These are phyloP conservation scores for Litsea cubeba DNA, from an alignment of 164 flowering plant genomes.

Conservation along the genomic window DNA sequence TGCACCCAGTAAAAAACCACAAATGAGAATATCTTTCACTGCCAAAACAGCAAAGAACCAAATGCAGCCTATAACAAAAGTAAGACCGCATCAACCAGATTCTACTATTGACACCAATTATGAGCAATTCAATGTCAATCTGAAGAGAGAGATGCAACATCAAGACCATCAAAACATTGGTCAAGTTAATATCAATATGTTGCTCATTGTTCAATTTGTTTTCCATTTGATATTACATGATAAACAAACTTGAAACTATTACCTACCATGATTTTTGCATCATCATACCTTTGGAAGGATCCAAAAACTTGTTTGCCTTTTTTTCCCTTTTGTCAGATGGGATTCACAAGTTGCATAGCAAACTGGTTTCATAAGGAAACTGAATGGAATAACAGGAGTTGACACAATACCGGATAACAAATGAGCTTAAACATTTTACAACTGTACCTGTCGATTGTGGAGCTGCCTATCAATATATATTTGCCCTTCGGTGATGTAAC, in stretches of 20 bases:
- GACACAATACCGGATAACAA: not conserved
- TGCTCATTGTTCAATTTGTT: not conserved
- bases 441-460: constrained; percentile 73
- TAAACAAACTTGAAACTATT: not conserved
- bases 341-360: not conserved
- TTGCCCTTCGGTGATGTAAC: constrained; percentile 98
- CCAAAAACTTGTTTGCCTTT: not conserved
- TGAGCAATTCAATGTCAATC: too few species aligned
- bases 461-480: constrained; percentile 94
- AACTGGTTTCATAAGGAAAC: not conserved
- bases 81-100: not conserved
- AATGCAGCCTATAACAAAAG: too few species aligned
- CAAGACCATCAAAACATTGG: not conserved
- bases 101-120: not conserved
- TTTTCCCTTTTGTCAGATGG: not conserved
- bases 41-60: too few species aligned
- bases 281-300: not conserved
- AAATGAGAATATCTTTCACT: too few species aligned
- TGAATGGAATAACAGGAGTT: not conserved
- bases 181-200: not conserved
- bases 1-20: too few species aligned
- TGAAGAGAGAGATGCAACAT: not conserved
- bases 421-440: not conserved
- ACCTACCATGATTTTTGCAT: not conserved
- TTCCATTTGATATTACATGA: not conserved